phyloP scores from a whole-genome alignment of 1,284 basidiomycete genomes.

The Moesziomyces antarcticus region DNA sequence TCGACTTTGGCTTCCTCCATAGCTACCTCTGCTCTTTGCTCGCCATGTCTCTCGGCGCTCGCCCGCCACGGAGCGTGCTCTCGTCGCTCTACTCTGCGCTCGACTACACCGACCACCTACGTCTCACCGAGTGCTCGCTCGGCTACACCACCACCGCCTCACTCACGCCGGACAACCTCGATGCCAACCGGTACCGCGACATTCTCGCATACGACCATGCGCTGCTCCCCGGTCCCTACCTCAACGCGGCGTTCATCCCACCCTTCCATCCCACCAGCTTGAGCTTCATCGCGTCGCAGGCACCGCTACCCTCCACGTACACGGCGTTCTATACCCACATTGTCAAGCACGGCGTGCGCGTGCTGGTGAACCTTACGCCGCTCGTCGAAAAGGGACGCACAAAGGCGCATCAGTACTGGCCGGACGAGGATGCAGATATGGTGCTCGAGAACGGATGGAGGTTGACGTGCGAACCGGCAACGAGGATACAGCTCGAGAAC shows the following conservation, averaged over 20 bases:
- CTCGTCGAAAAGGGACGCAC: constrained; percentile 46
- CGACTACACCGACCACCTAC: constrained; percentile 28
- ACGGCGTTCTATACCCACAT: constrained; percentile 77
- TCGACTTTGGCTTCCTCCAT: not conserved
- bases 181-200: constrained; percentile 38
- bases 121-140: constrained; percentile 17
- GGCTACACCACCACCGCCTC: constrained; percentile 22
- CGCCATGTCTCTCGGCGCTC: constrained; percentile 19
- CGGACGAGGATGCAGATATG: constrained; percentile 17
- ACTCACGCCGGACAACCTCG: constrained; percentile 2
- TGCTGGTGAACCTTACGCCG: constrained; percentile 65
- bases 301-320: constrained; percentile 89
- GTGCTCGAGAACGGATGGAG: constrained; percentile 22
- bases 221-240: constrained; percentile 49
- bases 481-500: constrained; percentile 17
- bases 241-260: constrained; percentile 59
- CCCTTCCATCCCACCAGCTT: constrained; percentile 25
- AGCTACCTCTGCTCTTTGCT: too few species aligned
- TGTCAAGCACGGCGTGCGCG: constrained; percentile 17
- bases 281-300: constrained; percentile 93
- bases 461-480: constrained; percentile 3
- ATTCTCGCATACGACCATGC: constrained; percentile 53
- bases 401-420: constrained; percentile 65
- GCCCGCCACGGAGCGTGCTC: constrained; percentile 11
- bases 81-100: constrained; percentile 22